phyloP scores from a whole-genome alignment of 306 rosid genomes.

The Argentina anserina region DNA sequence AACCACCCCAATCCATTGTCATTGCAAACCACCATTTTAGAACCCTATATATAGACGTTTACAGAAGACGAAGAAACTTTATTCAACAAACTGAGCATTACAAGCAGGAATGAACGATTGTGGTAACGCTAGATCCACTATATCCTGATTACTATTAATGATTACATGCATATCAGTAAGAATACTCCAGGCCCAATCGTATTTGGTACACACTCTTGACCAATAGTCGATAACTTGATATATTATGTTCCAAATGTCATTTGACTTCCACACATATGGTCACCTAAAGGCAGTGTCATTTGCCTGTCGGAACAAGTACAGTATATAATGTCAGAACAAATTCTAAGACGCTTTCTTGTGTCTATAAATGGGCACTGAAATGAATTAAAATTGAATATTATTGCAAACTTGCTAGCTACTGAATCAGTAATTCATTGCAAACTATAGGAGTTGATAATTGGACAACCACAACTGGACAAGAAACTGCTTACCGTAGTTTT shows the following conservation, averaged over 20 bases:
- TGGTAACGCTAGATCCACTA: neutral
- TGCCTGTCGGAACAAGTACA: conserved; percentile 10
- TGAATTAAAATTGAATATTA: neutral
- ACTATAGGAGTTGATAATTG: neutral
- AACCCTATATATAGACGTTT: no score
- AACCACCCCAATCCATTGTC: no score
- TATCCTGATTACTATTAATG: neutral
- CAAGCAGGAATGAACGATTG: neutral
- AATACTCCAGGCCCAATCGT: neutral
- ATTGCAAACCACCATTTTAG: neutral
- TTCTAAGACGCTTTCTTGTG: neutral
- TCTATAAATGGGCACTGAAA: neutral
- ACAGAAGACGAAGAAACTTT: neutral
- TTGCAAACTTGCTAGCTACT: neutral
- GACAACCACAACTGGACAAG: neutral
- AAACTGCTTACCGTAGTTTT: conserved; percentile 63
- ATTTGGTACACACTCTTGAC: no score
- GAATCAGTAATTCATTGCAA: neutral
- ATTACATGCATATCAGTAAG: neutral
- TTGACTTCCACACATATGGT: neutral
- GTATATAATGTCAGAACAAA: neutral
- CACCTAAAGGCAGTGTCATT: conserved; percentile 1
- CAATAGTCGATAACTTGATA: neutral
- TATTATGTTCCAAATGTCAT: neutral
- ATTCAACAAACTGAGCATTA: neutral